These are phyloP conservation scores for Limtongozyma cylindracea DNA, from an alignment of 805 yeast species.

Conservation along the genomic window DNA sequence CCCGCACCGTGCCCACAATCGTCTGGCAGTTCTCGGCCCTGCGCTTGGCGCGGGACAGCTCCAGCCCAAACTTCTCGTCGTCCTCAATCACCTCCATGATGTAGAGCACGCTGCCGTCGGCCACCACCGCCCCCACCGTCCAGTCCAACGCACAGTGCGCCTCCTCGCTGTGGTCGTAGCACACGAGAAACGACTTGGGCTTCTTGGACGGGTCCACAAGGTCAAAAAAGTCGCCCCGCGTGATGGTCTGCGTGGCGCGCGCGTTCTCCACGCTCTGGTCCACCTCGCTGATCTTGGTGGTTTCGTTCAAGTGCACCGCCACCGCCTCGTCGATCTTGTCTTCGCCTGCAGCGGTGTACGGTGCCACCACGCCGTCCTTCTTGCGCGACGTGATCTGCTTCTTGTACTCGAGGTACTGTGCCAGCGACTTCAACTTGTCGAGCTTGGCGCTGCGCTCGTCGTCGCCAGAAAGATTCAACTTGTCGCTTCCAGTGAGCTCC, in stretches of 20 bases:
- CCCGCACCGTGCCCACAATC: constrained; percentile 18
- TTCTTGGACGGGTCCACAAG: constrained; percentile 3
- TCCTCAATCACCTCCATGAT: constrained; percentile 30
- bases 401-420: too few species aligned
- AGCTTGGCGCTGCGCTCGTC: too few species aligned
- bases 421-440: too few species aligned
- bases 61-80: constrained; percentile 12
- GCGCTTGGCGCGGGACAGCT: constrained; percentile 14
- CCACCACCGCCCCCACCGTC: constrained; percentile 65
- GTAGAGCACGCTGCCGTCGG: constrained; percentile 62
- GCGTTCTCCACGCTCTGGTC: constrained; percentile 25
- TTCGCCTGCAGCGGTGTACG: constrained; percentile 44
- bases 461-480: too few species aligned
- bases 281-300: constrained; percentile 25
- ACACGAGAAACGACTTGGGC: constrained; percentile 42
- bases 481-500: too few species aligned
- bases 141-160: constrained; percentile 69
- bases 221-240: constrained; percentile 41
- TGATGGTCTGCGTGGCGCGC: constrained; percentile 42
- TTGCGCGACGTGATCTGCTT: too few species aligned
- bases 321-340: constrained; percentile 35
- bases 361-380: constrained; percentile 16
- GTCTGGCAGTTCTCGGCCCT: too few species aligned
- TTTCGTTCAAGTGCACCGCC: constrained; percentile 25
- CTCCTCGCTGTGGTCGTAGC: constrained; percentile 67